phyloP scores from a whole-genome alignment of 208 protist genomes.

The Wallacemonas rigidus region DNA sequence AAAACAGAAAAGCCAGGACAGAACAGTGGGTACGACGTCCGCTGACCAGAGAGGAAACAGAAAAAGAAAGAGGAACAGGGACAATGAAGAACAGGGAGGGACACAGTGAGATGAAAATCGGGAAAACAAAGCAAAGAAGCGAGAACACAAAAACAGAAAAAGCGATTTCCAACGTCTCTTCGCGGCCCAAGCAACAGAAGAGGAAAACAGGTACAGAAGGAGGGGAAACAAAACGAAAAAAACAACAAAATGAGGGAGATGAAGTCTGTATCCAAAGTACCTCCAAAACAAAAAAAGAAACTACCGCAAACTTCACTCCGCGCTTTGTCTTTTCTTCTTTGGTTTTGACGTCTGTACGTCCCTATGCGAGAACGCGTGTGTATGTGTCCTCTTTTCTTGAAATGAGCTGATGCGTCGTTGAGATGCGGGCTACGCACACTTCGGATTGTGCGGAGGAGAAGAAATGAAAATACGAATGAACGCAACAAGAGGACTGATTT shows the following conservation, averaged over 20 bases:
- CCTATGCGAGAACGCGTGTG: background rate
- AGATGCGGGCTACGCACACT: background rate
- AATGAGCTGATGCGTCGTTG: no score
- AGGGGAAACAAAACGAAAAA: conserved; percentile 8
- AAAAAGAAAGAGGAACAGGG: background rate
- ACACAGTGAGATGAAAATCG: background rate
- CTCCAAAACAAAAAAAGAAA: background rate
- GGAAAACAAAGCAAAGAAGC: conserved; percentile 2
- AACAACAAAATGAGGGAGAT: conserved; percentile 1
- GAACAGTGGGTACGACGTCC: no score
- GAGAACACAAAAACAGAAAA: conserved; percentile 16
- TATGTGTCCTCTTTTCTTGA: background rate
- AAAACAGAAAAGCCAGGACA: background rate
- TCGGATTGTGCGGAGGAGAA: background rate
- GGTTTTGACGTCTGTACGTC: background rate
- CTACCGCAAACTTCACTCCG: background rate
- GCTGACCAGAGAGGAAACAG: background rate
- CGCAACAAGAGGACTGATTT: background rate
- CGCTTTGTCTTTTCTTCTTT: background rate
- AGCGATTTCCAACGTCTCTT: conserved; percentile 3
- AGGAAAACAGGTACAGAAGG: conserved; percentile 21
- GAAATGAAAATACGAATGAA: background rate
- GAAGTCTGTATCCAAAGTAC: no score
- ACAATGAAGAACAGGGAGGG: background rate
- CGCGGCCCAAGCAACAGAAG: background rate